These are phyloP conservation scores for Debaryomyces fabryi DNA, from an alignment of 1,139 yeast species.

Conservation along the genomic window DNA sequence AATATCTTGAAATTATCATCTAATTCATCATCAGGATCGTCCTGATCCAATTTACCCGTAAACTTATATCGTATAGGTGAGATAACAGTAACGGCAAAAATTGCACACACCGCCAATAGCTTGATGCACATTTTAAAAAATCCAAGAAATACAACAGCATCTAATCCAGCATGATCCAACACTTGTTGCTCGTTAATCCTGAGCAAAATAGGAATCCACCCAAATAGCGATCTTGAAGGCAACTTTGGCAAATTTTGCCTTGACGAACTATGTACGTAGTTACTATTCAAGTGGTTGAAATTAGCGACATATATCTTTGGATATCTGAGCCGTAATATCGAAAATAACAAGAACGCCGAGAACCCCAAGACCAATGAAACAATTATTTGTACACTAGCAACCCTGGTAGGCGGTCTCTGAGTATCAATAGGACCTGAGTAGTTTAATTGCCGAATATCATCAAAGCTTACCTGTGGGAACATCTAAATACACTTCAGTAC, in stretches of 20 bases:
- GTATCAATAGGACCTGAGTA: background rate
- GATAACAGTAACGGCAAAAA: slow-evolving; percentile 66
- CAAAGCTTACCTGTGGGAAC: background rate
- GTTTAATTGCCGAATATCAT: slow-evolving; percentile 8
- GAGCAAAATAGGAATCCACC: slow-evolving; percentile 76
- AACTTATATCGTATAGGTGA: slow-evolving; percentile 74
- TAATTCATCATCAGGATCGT: slow-evolving; percentile 45
- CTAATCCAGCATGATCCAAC: slow-evolving; percentile 87
- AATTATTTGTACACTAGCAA: slow-evolving; percentile 54
- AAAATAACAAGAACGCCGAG: slow-evolving; percentile 64
- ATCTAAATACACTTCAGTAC: background rate
- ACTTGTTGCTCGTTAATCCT: slow-evolving; percentile 73
- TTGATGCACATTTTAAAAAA: slow-evolving; percentile 79
- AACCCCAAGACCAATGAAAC: slow-evolving; percentile 67
- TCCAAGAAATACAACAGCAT: slow-evolving; percentile 84
- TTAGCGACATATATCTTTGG: slow-evolving; percentile 71
- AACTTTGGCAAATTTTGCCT: slow-evolving; percentile 41
- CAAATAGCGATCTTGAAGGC: slow-evolving; percentile 56
- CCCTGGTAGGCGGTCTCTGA: slow-evolving; percentile 36
- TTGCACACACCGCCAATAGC: slow-evolving; percentile 56
- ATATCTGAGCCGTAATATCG: slow-evolving; percentile 63
- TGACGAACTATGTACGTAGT: slow-evolving; percentile 48
- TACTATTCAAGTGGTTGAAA: slow-evolving; percentile 45
- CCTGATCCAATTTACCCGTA: slow-evolving; percentile 67
- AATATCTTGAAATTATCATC: slow-evolving; percentile 22